A percentile compares a stretch with the other conserved stretches of the same genome.
Conservation (phyloP, 768 basidiomycete species). For the Tricholoma terreum region DNA sequence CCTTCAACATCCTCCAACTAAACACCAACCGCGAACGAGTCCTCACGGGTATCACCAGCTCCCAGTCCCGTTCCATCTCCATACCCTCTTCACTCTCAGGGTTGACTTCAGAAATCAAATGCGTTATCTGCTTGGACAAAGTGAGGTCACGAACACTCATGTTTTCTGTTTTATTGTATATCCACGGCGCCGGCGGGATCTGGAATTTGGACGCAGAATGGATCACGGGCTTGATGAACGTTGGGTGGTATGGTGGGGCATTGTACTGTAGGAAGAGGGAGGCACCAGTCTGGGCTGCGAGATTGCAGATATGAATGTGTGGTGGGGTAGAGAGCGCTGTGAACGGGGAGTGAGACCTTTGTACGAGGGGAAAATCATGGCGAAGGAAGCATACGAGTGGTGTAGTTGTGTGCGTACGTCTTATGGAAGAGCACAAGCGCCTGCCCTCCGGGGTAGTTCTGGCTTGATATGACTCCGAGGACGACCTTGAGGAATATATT, state of each 20-base stretch:
- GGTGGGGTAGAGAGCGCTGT: conserved; percentile 13
- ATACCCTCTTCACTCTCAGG: conserved; percentile 19
- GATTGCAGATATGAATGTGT: conserved; percentile 78
- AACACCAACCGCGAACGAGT: conserved; percentile 20
- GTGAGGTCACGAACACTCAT: conserved; percentile 43
- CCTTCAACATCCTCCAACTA: conserved; percentile 36
- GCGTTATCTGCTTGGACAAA: conserved; percentile 43
- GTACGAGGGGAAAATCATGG: not conserved
- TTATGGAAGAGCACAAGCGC: conserved; percentile 66
- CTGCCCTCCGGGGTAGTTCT: conserved; percentile 88
- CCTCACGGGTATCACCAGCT: conserved; percentile 37
- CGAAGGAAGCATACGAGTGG: conserved; percentile 11
- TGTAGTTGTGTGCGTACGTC: conserved; percentile 31
- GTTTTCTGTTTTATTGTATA: conserved; percentile 82
- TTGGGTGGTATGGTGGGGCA: conserved; percentile 47
- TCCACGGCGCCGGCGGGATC: conserved; percentile 40
- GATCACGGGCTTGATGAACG: not conserved
- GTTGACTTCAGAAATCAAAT: conserved; percentile 56
- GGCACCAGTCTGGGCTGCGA: conserved; percentile 87
- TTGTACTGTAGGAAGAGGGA: conserved; percentile 80
- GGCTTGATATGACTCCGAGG: conserved; percentile 54
- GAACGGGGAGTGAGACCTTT: not conserved
- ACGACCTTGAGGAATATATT: conserved; percentile 56
- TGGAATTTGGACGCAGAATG: conserved; percentile 7
- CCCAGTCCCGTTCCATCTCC: conserved; percentile 35